These are phyloP conservation scores for Sporothrix schenckii DNA, from an alignment of 2,329 filamentous ascomycete species.

Conservation along the genomic window DNA sequence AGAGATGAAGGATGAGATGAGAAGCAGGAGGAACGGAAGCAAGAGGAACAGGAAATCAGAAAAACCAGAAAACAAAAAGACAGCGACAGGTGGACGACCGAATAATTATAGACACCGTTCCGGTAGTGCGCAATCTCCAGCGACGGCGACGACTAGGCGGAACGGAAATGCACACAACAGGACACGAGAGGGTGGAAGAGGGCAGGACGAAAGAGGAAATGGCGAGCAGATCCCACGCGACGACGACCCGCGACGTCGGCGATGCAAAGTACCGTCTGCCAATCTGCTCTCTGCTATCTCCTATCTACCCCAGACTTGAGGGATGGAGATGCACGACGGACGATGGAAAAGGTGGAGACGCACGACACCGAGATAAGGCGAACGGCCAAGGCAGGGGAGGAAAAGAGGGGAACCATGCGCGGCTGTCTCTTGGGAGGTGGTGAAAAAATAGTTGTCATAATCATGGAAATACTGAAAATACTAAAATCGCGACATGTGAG, in stretches of 20 bases:
- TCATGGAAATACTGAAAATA: too few relatives aligned
- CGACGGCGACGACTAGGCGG: neutral
- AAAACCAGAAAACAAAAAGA: too few relatives aligned
- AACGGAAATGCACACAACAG: constrained; percentile 1
- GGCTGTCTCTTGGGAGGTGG: neutral
- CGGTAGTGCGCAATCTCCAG: neutral
- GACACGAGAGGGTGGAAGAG: neutral
- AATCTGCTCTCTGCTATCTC: too few relatives aligned
- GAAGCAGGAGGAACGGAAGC: neutral
- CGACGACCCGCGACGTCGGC: constrained; percentile 12
- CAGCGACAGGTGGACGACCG: neutral
- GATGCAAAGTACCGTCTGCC: neutral
- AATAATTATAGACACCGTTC: neutral
- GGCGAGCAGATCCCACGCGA: neutral
- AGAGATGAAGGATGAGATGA: neutral
- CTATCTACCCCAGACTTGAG: too few relatives aligned
- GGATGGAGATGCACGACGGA: neutral
- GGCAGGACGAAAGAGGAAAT: neutral
- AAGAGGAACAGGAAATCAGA: neutral
- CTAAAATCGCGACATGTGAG: neutral
- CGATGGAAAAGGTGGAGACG: neutral
- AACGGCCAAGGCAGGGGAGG: neutral
- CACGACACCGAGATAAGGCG: neutral
- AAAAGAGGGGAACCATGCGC: constrained; percentile 22
- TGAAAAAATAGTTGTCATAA: too few relatives aligned